Evolutionary conservation across 2,329 filamentous ascomycete species (phyloP).

Genomic region (Calonectria pteridis): DNA sequence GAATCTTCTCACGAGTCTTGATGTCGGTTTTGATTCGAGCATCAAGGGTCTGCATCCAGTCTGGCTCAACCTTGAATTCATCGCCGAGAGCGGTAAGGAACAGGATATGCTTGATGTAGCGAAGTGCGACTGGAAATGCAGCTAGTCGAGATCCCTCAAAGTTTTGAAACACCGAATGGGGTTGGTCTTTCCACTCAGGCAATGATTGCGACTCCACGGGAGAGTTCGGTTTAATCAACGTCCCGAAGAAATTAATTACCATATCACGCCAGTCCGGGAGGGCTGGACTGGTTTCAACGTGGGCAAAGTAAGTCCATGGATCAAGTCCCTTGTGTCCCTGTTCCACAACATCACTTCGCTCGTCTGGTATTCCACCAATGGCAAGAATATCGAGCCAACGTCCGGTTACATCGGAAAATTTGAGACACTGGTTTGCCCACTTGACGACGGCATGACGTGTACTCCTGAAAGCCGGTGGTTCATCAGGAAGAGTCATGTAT

Average conservation of each 20-base stretch:
- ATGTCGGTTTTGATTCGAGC: slow-evolving; percentile 78
- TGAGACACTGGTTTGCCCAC: slow-evolving; percentile 89
- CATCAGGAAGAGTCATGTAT: slow-evolving; percentile 71
- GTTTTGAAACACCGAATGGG: slow-evolving; percentile 55
- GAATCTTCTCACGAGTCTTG: slow-evolving; percentile 70
- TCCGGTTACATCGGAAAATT: slow-evolving; percentile 81
- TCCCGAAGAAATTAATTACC: slow-evolving; percentile 62
- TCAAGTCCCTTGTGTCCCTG: slow-evolving; percentile 92
- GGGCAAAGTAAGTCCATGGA: slow-evolving; percentile 65
- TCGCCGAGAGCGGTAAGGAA: slow-evolving; percentile 61
- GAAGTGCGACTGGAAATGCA: slow-evolving; percentile 77
- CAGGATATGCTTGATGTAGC: slow-evolving; percentile 72
- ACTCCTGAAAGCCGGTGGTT: slow-evolving; percentile 71
- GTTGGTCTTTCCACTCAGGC: slow-evolving; percentile 19
- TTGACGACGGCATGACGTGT: slow-evolving; percentile 86
- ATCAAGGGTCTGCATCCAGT: slow-evolving; percentile 88
- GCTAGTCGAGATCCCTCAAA: slow-evolving; percentile 61
- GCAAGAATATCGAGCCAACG: slow-evolving; percentile 93
- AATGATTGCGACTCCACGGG: slow-evolving; percentile 53
- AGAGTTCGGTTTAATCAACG: slow-evolving; percentile 46
- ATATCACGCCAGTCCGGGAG: slow-evolving; percentile 66
- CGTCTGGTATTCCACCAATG: slow-evolving; percentile 72
- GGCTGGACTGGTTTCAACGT: slow-evolving; percentile 55
- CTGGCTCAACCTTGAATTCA: slow-evolving; percentile 74
- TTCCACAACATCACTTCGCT: slow-evolving; percentile 86